Conservation (phyloP, 2,329 filamentous ascomycete genomes). For the Sordariomycetes sp. region DNA sequence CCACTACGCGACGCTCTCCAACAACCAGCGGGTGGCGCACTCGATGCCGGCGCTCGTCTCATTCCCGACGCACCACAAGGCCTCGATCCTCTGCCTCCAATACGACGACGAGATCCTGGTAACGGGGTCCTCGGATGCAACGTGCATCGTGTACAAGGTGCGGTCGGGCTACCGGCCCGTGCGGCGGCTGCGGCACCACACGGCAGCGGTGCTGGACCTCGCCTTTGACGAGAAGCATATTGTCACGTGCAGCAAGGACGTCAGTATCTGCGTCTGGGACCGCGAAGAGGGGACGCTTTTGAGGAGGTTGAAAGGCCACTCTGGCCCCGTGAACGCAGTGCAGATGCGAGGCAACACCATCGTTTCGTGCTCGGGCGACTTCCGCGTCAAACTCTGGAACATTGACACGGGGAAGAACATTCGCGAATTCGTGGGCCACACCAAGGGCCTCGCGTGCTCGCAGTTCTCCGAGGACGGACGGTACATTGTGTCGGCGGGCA, state of each 20-base stretch:
- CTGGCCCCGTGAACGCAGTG: constrained; percentile 89
- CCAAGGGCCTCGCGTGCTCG: constrained; percentile 86
- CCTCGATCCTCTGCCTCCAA: constrained; percentile 87
- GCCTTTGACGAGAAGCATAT: constrained; percentile 88
- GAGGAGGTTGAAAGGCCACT: constrained; percentile 71
- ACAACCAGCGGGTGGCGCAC: constrained; percentile 29
- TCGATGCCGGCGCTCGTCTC: constrained; percentile 41
- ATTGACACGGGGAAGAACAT: constrained; percentile 78
- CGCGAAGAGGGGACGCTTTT: constrained; percentile 63
- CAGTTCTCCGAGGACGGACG: constrained; percentile 95
- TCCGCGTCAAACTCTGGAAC: constrained; percentile 90
- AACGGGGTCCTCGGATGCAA: constrained; percentile 85
- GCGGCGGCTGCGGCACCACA: constrained; percentile 64
- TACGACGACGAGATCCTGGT: constrained; percentile 90
- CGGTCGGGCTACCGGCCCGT: constrained; percentile 67
- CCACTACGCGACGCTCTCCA: constrained; percentile 41
- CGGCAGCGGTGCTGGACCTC: constrained; percentile 82
- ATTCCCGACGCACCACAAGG: constrained; percentile 62
- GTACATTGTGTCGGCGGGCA: constrained; percentile 85
- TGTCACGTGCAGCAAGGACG: constrained; percentile 93
- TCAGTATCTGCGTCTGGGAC: constrained; percentile 89
- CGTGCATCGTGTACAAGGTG: constrained; percentile 84
- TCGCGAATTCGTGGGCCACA: constrained; percentile 81
- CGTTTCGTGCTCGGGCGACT: constrained; percentile 88
- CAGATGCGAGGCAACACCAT: constrained; percentile 88